These are phyloP conservation scores for Xylariaceae sp. DNA, from an alignment of 2,329 filamentous ascomycete genomes.

Conservation along the genomic window DNA sequence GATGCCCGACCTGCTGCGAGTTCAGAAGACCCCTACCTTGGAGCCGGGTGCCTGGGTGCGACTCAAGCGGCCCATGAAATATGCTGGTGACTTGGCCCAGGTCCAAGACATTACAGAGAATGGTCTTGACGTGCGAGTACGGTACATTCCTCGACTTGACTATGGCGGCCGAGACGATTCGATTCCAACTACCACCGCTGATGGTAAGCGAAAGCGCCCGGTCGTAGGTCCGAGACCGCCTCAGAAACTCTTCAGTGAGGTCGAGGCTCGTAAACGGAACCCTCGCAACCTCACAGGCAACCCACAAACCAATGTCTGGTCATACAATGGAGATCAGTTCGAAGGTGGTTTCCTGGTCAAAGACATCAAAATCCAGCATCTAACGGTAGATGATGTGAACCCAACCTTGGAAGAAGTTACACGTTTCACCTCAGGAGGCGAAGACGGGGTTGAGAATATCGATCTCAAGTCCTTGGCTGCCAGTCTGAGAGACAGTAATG, in stretches of 20 bases:
- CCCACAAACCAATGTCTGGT: conserved; percentile 73
- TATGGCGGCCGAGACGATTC: conserved; percentile 82
- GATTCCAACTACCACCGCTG: conserved; percentile 39
- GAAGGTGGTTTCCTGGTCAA: conserved; percentile 91
- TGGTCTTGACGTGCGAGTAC: conserved; percentile 79
- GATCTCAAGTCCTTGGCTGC: conserved; percentile 87
- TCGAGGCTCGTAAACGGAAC: conserved; percentile 85
- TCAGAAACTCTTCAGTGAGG: conserved; percentile 85
- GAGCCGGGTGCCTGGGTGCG: conserved; percentile 90
- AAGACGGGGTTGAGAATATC: conserved; percentile 89
- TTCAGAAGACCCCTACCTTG: conserved; percentile 78
- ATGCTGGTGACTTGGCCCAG: conserved; percentile 84
- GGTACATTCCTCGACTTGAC: conserved; percentile 84
- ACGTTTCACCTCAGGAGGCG: conserved; percentile 80
- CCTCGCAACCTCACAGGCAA: conserved; percentile 59
- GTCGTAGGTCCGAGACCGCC: conserved; percentile 66
- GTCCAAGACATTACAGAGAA: conserved; percentile 91
- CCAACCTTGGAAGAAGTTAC: conserved; percentile 92
- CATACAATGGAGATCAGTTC: conserved; percentile 83
- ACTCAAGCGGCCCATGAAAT: conserved; percentile 71
- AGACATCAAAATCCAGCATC: conserved; percentile 81
- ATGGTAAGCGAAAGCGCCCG: conserved; percentile 75
- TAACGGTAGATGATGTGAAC: conserved; percentile 85
- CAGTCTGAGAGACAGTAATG: conserved; percentile 78
- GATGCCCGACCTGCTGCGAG: conserved; percentile 91